These are phyloP conservation scores for Nymphaea colorata DNA, from an alignment of 164 flowering plant genomes.

Conservation along the genomic window DNA sequence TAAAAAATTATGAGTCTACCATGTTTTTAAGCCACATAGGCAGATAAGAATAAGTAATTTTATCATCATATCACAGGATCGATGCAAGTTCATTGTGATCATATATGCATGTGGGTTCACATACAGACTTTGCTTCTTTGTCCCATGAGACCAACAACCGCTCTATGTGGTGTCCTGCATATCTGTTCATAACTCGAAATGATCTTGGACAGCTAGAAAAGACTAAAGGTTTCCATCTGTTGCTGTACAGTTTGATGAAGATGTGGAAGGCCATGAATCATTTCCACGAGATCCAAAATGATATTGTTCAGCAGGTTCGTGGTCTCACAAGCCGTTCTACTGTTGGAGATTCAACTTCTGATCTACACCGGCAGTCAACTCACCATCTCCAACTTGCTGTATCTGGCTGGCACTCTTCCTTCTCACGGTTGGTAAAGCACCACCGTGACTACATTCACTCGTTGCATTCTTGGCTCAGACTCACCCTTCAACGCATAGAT, in stretches of 20 bases:
- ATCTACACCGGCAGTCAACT: conserved; percentile 80
- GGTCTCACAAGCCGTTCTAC: conserved; percentile 59
- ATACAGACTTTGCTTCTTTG: no score
- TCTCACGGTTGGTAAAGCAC: conserved; percentile 63
- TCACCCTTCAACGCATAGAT: conserved; percentile 42
- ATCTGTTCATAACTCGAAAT: not conserved
- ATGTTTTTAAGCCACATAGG: no score
- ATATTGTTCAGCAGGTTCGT: conserved; percentile 85
- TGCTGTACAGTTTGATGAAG: conserved; percentile 60
- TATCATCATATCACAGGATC: no score
- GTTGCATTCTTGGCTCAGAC: conserved; percentile 83
- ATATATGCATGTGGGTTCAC: no score
- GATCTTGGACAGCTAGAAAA: no score
- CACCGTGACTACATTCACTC: conserved; percentile 72
- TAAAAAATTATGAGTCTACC: no score
- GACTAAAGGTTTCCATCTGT: not conserved
- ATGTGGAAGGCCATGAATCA: conserved; percentile 98
- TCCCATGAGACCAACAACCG: no score
- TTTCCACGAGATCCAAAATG: conserved; percentile 69
- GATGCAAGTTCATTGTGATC: no score
- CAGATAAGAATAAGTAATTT: no score
- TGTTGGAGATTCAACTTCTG: conserved; percentile 74
- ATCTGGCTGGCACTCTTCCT: conserved; percentile 88
- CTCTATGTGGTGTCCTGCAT: no score
- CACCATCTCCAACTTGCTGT: conserved; percentile 85